Evolutionary conservation across 495 filamentous ascomycete species (phyloP).

Genomic region (Margaritispora aquatica): DNA sequence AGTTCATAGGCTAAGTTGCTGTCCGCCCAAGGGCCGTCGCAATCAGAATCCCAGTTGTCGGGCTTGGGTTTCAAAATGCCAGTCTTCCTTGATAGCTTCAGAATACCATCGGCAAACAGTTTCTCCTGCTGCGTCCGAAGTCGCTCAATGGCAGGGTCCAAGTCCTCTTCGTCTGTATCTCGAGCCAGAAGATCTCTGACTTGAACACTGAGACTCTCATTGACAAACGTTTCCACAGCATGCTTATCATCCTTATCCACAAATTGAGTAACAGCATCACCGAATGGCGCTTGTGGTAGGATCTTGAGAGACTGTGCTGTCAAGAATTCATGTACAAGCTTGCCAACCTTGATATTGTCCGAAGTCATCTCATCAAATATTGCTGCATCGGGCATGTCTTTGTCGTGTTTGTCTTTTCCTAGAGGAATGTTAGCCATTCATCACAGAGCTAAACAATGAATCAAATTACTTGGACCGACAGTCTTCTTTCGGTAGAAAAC

Average conservation of each 20-base stretch:
- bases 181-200: slow-evolving; percentile 69
- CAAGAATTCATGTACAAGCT: slow-evolving; percentile 80
- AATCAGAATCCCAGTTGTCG: slow-evolving; percentile 76
- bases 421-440: neutral
- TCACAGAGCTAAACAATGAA: neutral
- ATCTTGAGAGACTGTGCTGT: slow-evolving; percentile 81
- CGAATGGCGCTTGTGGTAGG: slow-evolving; percentile 82
- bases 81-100: slow-evolving; percentile 50
- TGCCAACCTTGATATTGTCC: slow-evolving; percentile 80
- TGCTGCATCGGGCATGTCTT: slow-evolving; percentile 50
- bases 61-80: slow-evolving; percentile 71
- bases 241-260: slow-evolving; percentile 94
- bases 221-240: slow-evolving; percentile 84
- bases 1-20: slow-evolving; percentile 61
- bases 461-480: slow-evolving; percentile 14
- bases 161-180: slow-evolving; percentile 55
- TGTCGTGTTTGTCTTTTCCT: slow-evolving; percentile 28
- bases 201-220: slow-evolving; percentile 69
- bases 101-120: slow-evolving; percentile 59
- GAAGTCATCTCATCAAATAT: slow-evolving; percentile 51
- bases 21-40: slow-evolving; percentile 80
- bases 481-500: slow-evolving; percentile 88
- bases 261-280: slow-evolving; percentile 88
- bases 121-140: slow-evolving; percentile 65
- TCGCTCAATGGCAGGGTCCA: slow-evolving; percentile 65